Base-by-base conservation (phyloP, 2,329 filamentous ascomycete genomes). In the Tolypocladium ophioglossoides region DNA sequence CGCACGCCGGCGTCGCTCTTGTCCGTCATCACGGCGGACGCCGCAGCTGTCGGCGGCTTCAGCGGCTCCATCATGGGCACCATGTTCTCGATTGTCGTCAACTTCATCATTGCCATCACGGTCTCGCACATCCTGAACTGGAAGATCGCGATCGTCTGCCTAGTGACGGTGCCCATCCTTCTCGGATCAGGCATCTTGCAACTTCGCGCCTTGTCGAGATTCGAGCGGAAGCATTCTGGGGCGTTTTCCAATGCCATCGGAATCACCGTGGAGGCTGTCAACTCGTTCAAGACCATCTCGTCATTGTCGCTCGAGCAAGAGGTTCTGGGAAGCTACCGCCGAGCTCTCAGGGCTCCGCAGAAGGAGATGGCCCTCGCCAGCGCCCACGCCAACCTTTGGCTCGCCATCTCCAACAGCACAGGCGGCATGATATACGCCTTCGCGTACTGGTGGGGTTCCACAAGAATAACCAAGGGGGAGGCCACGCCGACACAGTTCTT, bases 401-500 rank as follows among this genome's bases (percentile, higher is more conserved):
- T 84, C 9, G 80, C 83, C 2, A 71, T 84, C 38, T 76, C 82
- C 18, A 80, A 83, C 63, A 79, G 77, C 58, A 72, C 79, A 11
- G 79, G 83, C 22, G 86, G 85, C 62, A 75, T 87, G 51, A 80
- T 89, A 30, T 88, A 90, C 62, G 84, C 86, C 0, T 78, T 91
- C 53, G 84, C 86, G 0, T 91, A 89, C 68, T 91, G 86, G 85
- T 91, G 87, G 86, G 87, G 87, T 4, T 78, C 86, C 0, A 85
- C 81, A 61, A 81, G 83, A 58, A 87, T 91, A 56, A 78, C 84
- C 52, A 74, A 78, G 44, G 86, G 86, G 5, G 72, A 80, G 54
- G 86, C 86, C 59, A 75, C 71, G 3, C 79, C 79, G 46, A 80
- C 83, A 35, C 78, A 86, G n/a, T 91, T 90, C 70, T 84, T 91